Conservation (phyloP, 495 filamentous ascomycete genomes). For the Aspergillus nanangensis region DNA sequence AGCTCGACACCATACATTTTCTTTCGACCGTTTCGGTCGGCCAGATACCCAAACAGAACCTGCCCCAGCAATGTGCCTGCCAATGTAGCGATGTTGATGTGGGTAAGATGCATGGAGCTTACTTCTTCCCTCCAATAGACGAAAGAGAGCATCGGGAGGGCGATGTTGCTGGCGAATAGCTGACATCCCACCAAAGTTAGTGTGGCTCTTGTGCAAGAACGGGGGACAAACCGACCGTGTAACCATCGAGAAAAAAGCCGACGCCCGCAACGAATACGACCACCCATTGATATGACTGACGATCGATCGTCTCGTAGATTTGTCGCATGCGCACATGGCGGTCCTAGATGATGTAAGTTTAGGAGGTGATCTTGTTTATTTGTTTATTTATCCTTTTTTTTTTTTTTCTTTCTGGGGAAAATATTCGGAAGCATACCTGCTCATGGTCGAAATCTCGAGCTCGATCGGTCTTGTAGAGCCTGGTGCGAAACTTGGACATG, state of each 20-base stretch:
- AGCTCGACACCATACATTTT: slow-evolving; percentile 63
- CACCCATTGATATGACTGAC: slow-evolving; percentile 42
- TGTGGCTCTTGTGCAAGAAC: too few relatives aligned
- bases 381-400: too few relatives aligned
- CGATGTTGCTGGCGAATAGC: slow-evolving; percentile 62
- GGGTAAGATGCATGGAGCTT: slow-evolving; percentile 32
- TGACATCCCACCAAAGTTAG: too few relatives aligned
- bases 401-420: background rate
- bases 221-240: slow-evolving; percentile 45
- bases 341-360: slow-evolving; percentile 24
- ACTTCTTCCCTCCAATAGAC: slow-evolving; percentile 54
- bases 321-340: slow-evolving; percentile 45
- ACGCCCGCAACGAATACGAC: slow-evolving; percentile 57
- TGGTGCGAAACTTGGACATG: slow-evolving; percentile 26
- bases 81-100: slow-evolving; percentile 59
- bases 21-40: slow-evolving; percentile 57
- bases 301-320: slow-evolving; percentile 46
- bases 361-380: too few relatives aligned
- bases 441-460: slow-evolving; percentile 48
- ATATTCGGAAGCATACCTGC: slow-evolving; percentile 21
- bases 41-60: slow-evolving; percentile 58
- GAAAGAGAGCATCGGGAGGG: slow-evolving; percentile 56
- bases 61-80: slow-evolving; percentile 55
- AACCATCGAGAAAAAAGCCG: slow-evolving; percentile 66
- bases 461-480: slow-evolving; percentile 46